phyloP scores from a whole-genome alignment of 2,329 filamentous ascomycete genomes.

The Neonectria coccinea region DNA sequence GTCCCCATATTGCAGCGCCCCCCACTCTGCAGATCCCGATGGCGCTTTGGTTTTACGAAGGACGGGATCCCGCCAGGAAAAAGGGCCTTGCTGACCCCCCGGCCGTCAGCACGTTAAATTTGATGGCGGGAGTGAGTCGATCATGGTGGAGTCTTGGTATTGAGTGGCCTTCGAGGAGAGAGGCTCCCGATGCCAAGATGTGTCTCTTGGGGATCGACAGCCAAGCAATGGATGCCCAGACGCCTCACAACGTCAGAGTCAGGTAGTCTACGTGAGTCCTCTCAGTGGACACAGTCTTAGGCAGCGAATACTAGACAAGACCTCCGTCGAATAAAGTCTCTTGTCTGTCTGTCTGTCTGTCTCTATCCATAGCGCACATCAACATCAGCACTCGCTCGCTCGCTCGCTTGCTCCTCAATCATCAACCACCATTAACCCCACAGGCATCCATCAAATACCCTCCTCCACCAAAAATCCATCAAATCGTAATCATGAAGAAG shows the following conservation, averaged over 20 bases:
- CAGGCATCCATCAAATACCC: neutral
- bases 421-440: conserved; percentile 2
- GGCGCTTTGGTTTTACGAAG: neutral
- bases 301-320: no score
- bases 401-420: neutral
- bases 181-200: no score
- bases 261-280: no score
- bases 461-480: neutral
- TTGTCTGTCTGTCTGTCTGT: neutral
- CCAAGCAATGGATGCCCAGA: no score
- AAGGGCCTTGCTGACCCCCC: neutral
- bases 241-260: no score
- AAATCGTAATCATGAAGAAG: neutral
- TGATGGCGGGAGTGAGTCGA: neutral
- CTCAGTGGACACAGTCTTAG: no score
- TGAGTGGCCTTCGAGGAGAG: no score
- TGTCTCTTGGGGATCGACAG: no score
- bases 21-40: neutral
- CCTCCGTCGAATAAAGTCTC: neutral
- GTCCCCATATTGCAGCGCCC: neutral
- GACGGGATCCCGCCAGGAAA: neutral
- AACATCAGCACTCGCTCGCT: neutral
- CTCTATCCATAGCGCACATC: neutral
- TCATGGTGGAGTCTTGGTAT: neutral
- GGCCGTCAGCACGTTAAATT: neutral